These are phyloP conservation scores for Halenospora varia DNA, from an alignment of 495 filamentous ascomycete genomes.

Conservation along the genomic window DNA sequence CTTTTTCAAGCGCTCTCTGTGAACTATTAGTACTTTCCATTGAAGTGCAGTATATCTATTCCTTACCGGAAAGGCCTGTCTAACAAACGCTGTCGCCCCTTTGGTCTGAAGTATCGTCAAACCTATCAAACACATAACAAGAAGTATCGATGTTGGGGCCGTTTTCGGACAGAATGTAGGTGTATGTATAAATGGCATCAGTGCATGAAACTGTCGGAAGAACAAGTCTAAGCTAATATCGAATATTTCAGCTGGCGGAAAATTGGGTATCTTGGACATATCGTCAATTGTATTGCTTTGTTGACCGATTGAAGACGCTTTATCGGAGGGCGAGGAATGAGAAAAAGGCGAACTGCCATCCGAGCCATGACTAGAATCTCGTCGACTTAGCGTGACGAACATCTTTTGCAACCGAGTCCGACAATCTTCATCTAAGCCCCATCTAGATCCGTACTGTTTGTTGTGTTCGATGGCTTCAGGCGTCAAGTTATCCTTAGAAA, in stretches of 20 bases:
- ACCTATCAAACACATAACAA: constrained; percentile 49
- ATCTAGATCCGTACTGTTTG: constrained; percentile 36
- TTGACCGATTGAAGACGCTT: constrained; percentile 24
- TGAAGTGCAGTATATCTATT: too few species aligned
- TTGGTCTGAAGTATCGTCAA: constrained; percentile 47
- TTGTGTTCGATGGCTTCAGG: constrained; percentile 22
- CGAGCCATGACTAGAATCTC: constrained; percentile 25
- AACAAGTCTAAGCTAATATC: constrained; percentile 53
- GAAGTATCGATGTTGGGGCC: constrained; percentile 36
- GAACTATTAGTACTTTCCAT: constrained; percentile 3
- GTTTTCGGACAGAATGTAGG: constrained; percentile 47
- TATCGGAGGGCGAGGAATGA: constrained; percentile 13
- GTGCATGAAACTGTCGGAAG: constrained; percentile 46
- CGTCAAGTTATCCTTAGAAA: constrained; percentile 31
- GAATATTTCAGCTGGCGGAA: constrained; percentile 49
- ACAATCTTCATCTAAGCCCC: constrained; percentile 47
- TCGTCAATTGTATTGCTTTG: constrained; percentile 4
- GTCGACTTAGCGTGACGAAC: constrained; percentile 29
- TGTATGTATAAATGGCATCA: constrained; percentile 48
- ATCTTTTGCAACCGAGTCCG: constrained; percentile 37
- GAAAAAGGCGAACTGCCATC: constrained; percentile 26
- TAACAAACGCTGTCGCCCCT: constrained; percentile 44
- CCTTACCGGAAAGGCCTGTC: constrained; percentile 40
- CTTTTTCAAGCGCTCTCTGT: constrained; percentile 38
- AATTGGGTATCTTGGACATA: constrained; percentile 25